Evolutionary conservation across 169 alveolate genomes (phyloP), one percentile per base, ranked within the genome.

Genomic region (Cytauxzoon felis): DNA sequence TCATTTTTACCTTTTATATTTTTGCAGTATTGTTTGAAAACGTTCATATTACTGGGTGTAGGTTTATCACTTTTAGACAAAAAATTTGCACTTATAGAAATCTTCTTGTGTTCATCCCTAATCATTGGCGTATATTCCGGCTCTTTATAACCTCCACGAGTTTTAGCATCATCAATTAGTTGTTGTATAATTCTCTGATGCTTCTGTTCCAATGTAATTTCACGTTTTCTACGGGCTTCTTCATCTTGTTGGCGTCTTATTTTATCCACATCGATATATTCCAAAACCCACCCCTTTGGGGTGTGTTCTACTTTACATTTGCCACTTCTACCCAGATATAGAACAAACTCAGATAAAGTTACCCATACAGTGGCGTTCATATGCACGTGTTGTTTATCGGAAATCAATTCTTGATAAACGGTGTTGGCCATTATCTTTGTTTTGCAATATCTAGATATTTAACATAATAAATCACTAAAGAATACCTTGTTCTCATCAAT

Each of bases 301-400:
- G 96, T 88, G 57, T 88, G 82, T 63, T 93, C 97, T 43, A 91
- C 92, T 59, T 82, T 88, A 62, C 97, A 94, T 80, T 92, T 93
- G 23, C 93, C 90, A 18, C 94, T 91, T 29, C 91, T 72, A n/a
- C 96, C 95, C 65, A 94, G 61, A 78, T 94, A 92, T 6, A 76
- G 75, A 50, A 81, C 89, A 58, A 91, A 91, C 57, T 90, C 94
- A 24, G 95, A 83, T 5, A 92, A 81, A 19, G 97, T 91, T 24
- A 92, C 95, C 98, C 98, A 94, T n/a, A 87, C 91, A 16, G 98
- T 94, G 53, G 96, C 87, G 56, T 94, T 94, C 98, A 94, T 94
- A 70, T 94, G 98, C 29, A 93, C 92, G 63, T 94, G 98, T 47
- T 93, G 84, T 43, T 92, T 88, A 61, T 94, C 96, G 49, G 94